phyloP scores from a whole-genome alignment of 441 rosid genomes.

The Corymbia citriodora region DNA sequence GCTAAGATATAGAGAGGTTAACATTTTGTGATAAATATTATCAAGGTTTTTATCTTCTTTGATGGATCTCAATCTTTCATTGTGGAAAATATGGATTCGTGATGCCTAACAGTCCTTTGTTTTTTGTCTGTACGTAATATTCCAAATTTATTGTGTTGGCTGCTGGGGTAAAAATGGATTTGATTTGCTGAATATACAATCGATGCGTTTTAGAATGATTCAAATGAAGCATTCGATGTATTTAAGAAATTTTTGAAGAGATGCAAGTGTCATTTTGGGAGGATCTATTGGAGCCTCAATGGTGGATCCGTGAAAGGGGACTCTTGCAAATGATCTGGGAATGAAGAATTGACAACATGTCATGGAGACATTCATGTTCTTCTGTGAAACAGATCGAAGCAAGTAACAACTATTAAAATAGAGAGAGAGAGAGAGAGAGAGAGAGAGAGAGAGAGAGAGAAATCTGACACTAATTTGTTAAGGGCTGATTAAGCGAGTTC shows the following conservation, averaged over 20 bases:
- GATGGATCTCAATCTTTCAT: not conserved
- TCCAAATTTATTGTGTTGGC: not conserved
- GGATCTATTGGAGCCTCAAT: not conserved
- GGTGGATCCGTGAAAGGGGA: not conserved
- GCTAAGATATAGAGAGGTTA: not conserved
- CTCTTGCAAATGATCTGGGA: not conserved
- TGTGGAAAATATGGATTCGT: not conserved
- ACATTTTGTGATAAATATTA: not conserved
- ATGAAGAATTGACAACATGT: not conserved
- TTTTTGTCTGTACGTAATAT: not conserved
- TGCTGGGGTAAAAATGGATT: not conserved
- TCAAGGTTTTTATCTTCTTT: not conserved
- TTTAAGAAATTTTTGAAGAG: not conserved
- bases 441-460: not conserved
- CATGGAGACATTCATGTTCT: not conserved
- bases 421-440: not conserved
- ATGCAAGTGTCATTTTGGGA: not conserved
- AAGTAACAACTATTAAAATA: not conserved
- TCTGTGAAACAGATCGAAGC: not conserved
- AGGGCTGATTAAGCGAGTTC: too few species aligned
- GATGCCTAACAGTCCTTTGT: not conserved
- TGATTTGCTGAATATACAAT: not conserved
- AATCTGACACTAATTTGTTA: not conserved
- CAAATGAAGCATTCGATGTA: not conserved
- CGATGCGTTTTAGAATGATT: not conserved